A percentile compares a stretch with the other conserved stretches of the same genome.
Evolutionary conservation across 2,329 filamentous ascomycete species (phyloP).

Genomic region (Berkeleyomyces rouxiae): DNA sequence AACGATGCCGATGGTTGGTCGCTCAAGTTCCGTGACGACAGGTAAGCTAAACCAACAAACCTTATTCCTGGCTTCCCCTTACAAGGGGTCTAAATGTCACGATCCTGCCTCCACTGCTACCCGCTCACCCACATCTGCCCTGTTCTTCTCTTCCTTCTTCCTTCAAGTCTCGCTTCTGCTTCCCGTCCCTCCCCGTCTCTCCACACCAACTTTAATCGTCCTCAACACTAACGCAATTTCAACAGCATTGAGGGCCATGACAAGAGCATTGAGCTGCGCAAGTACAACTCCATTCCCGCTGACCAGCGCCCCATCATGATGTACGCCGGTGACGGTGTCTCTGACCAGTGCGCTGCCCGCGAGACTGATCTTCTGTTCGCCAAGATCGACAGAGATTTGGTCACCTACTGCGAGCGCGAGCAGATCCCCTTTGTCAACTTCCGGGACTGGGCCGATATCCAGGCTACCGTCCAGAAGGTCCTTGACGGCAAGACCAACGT

Average conservation of each 20-base stretch:
- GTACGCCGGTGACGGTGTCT: constrained; percentile 90
- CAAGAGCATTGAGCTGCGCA: constrained; percentile 81
- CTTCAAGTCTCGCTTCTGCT: background rate
- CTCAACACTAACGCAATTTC: background rate
- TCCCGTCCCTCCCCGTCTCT: background rate
- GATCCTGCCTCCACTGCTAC: background rate
- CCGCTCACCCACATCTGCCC: too few species aligned
- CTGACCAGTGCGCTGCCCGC: constrained; percentile 75
- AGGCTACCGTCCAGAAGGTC: constrained; percentile 60
- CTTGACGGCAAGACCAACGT: constrained; percentile 54
- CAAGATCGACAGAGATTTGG: constrained; percentile 69
- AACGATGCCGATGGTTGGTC: constrained; percentile 73
- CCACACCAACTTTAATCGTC: background rate
- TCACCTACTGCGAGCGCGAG: constrained; percentile 71
- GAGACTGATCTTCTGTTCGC: constrained; percentile 91
- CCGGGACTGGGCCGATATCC: constrained; percentile 66
- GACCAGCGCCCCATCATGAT: constrained; percentile 62
- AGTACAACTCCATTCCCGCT: constrained; percentile 59
- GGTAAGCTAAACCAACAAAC: constrained; percentile 31
- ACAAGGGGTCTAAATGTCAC: background rate
- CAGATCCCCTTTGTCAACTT: constrained; percentile 80
- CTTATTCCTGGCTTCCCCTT: constrained; percentile 14
- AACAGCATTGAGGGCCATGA: constrained; percentile 77
- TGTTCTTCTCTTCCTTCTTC: background rate
- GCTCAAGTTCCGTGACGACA: constrained; percentile 73